Evolutionary conservation across 371 early-diverging fungal species (phyloP).

Genomic region (Mortierella sp.): DNA sequence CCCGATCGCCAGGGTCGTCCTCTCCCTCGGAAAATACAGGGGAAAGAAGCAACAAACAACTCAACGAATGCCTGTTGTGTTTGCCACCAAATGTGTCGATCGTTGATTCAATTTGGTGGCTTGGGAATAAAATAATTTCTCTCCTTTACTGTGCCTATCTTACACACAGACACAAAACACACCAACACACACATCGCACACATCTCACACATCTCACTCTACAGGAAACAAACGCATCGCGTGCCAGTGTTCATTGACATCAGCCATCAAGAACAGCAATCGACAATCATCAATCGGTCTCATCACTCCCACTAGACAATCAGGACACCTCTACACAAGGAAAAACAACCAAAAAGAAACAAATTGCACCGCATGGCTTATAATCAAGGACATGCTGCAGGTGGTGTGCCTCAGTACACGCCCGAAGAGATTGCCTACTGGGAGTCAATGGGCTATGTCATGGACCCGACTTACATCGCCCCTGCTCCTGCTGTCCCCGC

Average conservation of each 20-base stretch:
- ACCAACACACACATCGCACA: no score
- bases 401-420: conserved; percentile 27
- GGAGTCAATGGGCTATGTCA: conserved; percentile 52
- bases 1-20: not conserved
- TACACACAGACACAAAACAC: no score
- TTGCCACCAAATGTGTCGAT: not conserved
- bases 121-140: no score
- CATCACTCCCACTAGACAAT: not conserved
- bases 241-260: no score
- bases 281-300: no score
- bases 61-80: not conserved
- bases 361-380: conserved; percentile 27
- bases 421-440: conserved; percentile 57
- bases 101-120: no score
- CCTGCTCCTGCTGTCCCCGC: conserved; percentile 2
- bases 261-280: no score
- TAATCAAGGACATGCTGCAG: conserved; percentile 15
- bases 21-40: not conserved
- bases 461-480: conserved; percentile 36
- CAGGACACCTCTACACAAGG: not conserved
- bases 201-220: no score
- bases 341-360: not conserved
- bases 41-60: not conserved
- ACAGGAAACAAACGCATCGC: no score
- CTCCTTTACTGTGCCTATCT: no score